Base-by-base conservation (phyloP, 176 grass and related monocot genomes). In the Phoenix dactylifera region DNA sequence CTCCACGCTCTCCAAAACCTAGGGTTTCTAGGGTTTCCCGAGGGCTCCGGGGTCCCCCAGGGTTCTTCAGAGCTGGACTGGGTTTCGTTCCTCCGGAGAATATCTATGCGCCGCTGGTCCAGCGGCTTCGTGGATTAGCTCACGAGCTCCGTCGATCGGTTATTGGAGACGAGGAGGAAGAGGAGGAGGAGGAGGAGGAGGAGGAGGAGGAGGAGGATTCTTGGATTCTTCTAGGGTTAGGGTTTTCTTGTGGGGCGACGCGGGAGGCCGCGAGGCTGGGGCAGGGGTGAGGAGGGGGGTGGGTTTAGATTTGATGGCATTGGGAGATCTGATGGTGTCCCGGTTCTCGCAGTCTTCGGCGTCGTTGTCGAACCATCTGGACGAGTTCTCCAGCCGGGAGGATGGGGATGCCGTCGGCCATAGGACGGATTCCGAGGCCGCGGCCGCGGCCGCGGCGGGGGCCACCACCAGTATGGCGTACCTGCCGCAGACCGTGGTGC, bases 281-380 rank as follows among this genome's bases (percentile, higher is more conserved):
- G 55, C 15, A 24, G 26, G 44, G 23, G 24, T 65, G 49, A 44
- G 35, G 9, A 14, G 35, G 35, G 35, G 67, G 68, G 54, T 62
- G 60, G 76, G 74, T 51, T 77, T 61, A 64, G 18, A 12, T 53
- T 73, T 62, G 64, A 98, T 98, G 94, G 94, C 94, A 81, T 86
- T 98, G 87, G 94, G 94, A 76, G 94, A 98, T 93, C 88, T 93
- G 73, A 98, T 98, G 94, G 76, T 82, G 44, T 98, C 94, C 35
- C 88, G 94, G 79, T 78, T 89, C 72, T 80, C 71, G 55, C 82
- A 67, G 4, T 77, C 67, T 55, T 49, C 80, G 49, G 44, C 65
- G 28, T 69, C 72, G 15, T 50, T 79, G 51, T 62, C 74, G 39
- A 76, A 57, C 15, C 80, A 80, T 63, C 18, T 71, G 68, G 68